Conservation (phyloP, 2,329 filamentous ascomycete species). For the Annulohypoxylon truncatum region DNA sequence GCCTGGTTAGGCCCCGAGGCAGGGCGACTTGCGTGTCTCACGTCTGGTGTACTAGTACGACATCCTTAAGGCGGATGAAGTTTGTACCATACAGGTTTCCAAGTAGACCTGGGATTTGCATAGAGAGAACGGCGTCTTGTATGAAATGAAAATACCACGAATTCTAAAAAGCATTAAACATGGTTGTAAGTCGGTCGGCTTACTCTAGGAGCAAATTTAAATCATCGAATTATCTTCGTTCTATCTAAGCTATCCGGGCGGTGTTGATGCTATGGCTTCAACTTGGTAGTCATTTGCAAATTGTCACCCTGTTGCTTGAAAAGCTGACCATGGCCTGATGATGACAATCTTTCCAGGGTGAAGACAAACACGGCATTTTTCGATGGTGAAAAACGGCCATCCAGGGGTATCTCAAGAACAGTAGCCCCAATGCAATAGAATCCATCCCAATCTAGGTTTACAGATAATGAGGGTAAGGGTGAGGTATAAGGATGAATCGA, state of each 20-base stretch:
- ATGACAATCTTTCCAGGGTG: not conserved
- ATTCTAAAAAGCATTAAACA: slow-evolving; percentile 13
- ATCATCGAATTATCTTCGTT: slow-evolving; percentile 25
- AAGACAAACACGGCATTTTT: slow-evolving; percentile 2
- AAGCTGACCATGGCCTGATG: not conserved
- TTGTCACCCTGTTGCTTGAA: not conserved
- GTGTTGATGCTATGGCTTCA: slow-evolving; percentile 2
- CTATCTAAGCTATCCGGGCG: slow-evolving; percentile 25
- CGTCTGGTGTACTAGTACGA: slow-evolving; percentile 4
- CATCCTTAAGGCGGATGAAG: not conserved
- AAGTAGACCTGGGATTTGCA: slow-evolving; percentile 14
- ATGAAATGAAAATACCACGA: slow-evolving; percentile 16
- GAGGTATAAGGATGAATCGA: not conserved
- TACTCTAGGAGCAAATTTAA: slow-evolving; percentile 11
- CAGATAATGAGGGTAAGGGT: slow-evolving; percentile 9
- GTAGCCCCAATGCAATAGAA: slow-evolving; percentile 13
- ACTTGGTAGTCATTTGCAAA: not conserved
- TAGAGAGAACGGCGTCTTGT: slow-evolving; percentile 20
- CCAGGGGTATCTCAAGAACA: slow-evolving; percentile 23
- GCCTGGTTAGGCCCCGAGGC: slow-evolving; percentile 46
- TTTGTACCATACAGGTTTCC: slow-evolving; percentile 19
- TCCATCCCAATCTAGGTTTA: slow-evolving; percentile 24
- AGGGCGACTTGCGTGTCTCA: not conserved
- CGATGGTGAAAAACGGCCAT: not conserved
- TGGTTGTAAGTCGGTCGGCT: not conserved